Base-by-base conservation (phyloP, 2,329 filamentous ascomycete genomes). In the Penicillium sp. region DNA sequence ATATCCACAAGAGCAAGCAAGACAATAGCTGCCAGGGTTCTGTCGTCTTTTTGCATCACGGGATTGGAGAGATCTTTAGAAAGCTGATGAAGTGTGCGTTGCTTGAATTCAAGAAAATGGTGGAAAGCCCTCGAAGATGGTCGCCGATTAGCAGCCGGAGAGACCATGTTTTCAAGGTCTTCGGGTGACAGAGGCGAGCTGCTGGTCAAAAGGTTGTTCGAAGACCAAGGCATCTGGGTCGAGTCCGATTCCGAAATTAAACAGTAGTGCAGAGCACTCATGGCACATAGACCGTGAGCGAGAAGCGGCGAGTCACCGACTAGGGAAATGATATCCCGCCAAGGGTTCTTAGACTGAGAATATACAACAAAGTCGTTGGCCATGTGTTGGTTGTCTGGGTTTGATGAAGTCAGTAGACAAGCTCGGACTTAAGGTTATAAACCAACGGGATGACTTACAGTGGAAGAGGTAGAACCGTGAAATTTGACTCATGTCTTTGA, bases 1-100 rank as follows among this genome's bases (percentile, higher is more conserved):
- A 83, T 72, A 57, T 83, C 81, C 60, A 83, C 78, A 22, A 83
- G 78, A 58, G 82, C 79, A 59, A 84, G 79, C 5, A 83, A 72
- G 22, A 83, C 73, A 28, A 83, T 81, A 0, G 79, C 76, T 16
- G 79, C 79, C 52, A 83, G 61, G 1, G 73, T 77, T 33, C 79
- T 73, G 19, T 82, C 70, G 48, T 82, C 80, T 5, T 77, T 77
- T 48, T 71, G 66, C 60, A 65, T 65, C 40, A 66, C 53, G 1
- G 73, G 69, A 57, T 75, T 69, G 4, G 55, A 52, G 8, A 79
- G 65, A 30, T 75, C 73, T 37, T 64, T 63, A 8, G 74, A 75
- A 26, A 83, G 68, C 30, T 81, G 74, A 11, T 74, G 74, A 11
- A 83, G 73, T 4, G 80, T 80, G 19, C 78, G 76, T 56, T 83